Evolutionary conservation across 148 eudicot genomes (phyloP).

Genomic region (Arbutus unedo): DNA sequence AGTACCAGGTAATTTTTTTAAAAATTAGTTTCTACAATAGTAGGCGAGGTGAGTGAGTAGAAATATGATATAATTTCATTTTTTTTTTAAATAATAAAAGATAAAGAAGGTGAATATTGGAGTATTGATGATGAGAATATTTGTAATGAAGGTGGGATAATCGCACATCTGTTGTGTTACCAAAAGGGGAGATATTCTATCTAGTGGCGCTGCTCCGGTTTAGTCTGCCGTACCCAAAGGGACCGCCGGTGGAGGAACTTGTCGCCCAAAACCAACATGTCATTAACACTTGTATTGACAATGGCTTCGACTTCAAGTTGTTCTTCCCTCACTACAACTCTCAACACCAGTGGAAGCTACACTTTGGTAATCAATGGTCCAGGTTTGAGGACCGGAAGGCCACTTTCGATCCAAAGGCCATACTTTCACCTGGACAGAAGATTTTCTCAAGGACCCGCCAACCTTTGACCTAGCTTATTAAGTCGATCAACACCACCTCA

Average conservation of each 20-base stretch:
- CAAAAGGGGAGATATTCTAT: conserved; percentile 73
- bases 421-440: conserved; percentile 91
- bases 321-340: conserved; percentile 74
- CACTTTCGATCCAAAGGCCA: conserved; percentile 68
- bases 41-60: too few species aligned
- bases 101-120: too few species aligned
- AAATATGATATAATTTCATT: too few species aligned
- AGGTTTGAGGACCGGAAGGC: conserved; percentile 60
- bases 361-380: conserved; percentile 67
- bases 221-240: conserved; percentile 45
- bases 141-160: conserved; percentile 59
- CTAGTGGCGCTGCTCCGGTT: conserved; percentile 77
- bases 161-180: conserved; percentile 64
- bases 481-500: too few species aligned
- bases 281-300: conserved; percentile 38
- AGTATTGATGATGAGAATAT: too few species aligned
- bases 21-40: too few species aligned
- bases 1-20: too few species aligned
- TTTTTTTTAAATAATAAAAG: too few species aligned
- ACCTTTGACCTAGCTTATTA: background rate
- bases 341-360: conserved; percentile 68
- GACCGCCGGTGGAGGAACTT: conserved; percentile 48
- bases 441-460: conserved; percentile 52
- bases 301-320: conserved; percentile 60
- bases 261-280: conserved; percentile 61